These are phyloP conservation scores for Arthrobotrys pseudoclavata DNA, from an alignment of 2,329 filamentous ascomycete genomes.

Conservation along the genomic window DNA sequence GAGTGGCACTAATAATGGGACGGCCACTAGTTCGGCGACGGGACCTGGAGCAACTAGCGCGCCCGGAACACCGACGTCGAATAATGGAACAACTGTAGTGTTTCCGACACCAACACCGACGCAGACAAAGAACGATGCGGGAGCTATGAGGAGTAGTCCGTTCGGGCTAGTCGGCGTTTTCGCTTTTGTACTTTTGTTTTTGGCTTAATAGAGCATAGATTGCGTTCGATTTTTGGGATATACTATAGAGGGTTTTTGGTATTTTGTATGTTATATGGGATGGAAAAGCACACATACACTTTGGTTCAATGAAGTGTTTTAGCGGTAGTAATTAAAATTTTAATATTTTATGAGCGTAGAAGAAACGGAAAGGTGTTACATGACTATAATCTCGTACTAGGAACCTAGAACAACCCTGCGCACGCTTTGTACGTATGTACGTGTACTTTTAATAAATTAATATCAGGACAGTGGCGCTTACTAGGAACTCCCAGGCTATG, in stretches of 20 bases:
- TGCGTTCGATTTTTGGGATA: neutral
- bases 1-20: neutral
- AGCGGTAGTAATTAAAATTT: neutral
- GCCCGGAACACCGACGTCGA: neutral
- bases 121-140: conserved; percentile 27
- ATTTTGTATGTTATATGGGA: conserved; percentile 11
- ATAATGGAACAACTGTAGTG: conserved; percentile 24
- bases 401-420: no score
- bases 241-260: neutral
- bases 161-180: conserved; percentile 10
- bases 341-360: neutral
- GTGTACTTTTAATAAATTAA: no score
- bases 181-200: conserved; percentile 21
- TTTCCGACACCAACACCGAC: conserved; percentile 39
- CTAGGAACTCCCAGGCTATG: no score
- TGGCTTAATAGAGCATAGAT: conserved; percentile 11
- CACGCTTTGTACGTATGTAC: no score
- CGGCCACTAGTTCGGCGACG: neutral
- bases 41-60: neutral
- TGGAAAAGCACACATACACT: conserved; percentile 1
- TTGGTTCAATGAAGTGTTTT: neutral
- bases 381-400: neutral
- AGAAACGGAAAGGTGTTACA: neutral
- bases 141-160: neutral
- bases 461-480: no score